Base-by-base conservation (phyloP, 108 stramenopile species). In the Poteriospumella lacustris region DNA sequence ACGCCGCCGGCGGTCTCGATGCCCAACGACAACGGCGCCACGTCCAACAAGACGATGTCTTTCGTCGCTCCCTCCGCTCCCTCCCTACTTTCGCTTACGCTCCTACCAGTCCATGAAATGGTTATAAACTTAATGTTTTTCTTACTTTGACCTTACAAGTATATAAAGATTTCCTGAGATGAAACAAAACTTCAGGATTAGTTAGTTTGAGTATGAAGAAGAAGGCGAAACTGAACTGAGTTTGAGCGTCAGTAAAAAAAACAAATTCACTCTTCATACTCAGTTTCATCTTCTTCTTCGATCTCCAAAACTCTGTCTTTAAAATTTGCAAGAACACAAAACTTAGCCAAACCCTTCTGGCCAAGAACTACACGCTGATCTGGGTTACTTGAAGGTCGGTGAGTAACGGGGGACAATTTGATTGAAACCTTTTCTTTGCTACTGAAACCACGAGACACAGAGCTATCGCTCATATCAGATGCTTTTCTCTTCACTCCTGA, bases 1-100 rank as follows among this genome's bases (percentile, higher is more conserved):
- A 96, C 93, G 58, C 97, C 97, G 31, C 95, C 97, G 1, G 92
- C 95, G 19, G 95, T 96, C 82, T 98, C 97, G 62, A 99, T 94
- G 68, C 98, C 98, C 68, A 92, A 81, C 0, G 94, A 94, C 0
- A 97, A 84, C 0, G 98, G 95, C 1, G 95, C 90, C 19, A 99
- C 98, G 77, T 99, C 98, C 42, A 97, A 88, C 1, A 99, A 83
- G 33, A 99, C 85, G 3, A 98, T 5, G 47, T 73, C 70, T 24
- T 73, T 85, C 34, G 83, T 81, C 80, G 34, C 15, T 2, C 9
- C 70, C 5, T n/a, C 28, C 42, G 70, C 15, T 33, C 70, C 70
- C n/a, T n/a, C n/a, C n/a, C n/a, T n/a, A n/a, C n/a, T n/a, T n/a
- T n/a, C n/a, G n/a, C n/a, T n/a, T n/a, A n/a, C n/a, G n/a, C n/a